Base-by-base conservation (phyloP, 2,329 filamentous ascomycete species). In the Paecilomyces niveus region DNA sequence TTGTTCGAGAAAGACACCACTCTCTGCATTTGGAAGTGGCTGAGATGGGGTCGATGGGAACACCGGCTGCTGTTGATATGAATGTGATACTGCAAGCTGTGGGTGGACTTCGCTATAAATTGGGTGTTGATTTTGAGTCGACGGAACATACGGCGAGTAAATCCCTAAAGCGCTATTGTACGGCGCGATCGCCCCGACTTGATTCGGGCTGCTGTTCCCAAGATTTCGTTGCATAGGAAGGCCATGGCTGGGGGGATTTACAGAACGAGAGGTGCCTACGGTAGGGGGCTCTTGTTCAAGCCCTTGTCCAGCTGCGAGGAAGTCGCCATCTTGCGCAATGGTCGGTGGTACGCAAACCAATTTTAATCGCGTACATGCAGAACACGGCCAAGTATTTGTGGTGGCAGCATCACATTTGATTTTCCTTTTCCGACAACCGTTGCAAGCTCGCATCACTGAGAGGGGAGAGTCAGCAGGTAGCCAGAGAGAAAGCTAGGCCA, bases 391-490 rank as follows among this genome's bases (percentile, higher is more conserved):
- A 39, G 91, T 92, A 74, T 97, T 97, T 49, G 92, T 97, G 13
- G 93, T 96, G 21, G 93, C 93, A 56, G 93, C 92, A 78, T 97
- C 94, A 77, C 93, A 99, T 75, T 96, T 96, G 72, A 99, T 99
- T 76, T 99, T 99, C 69, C 93, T 86, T 75, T 92, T 88, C 62
- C 93, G 85, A 72, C 93, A 97, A 61, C 93, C 93, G 77, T 97
- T 93, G 74, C 93, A 97, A 58, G 93, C 94, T 80, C 94, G 88
- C 92, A 96, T 97, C 56, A 97, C 93, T 95, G 62, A 58, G 55
- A 59, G n/a, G 53, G 22, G 18, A 58, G 26, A 8, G 39, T 45
- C 15, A 45, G 39, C n/a, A 45, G 26, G 58, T 50, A 55, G 64
- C 64, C 51, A 58, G 56, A 62, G 54, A 63, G 45, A 39, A 15